A percentile compares a stretch with the other conserved stretches of the same genome.
Evolutionary conservation across 2,329 filamentous ascomycete genomes (phyloP).

Genomic region (Lachnellula willkommii): DNA sequence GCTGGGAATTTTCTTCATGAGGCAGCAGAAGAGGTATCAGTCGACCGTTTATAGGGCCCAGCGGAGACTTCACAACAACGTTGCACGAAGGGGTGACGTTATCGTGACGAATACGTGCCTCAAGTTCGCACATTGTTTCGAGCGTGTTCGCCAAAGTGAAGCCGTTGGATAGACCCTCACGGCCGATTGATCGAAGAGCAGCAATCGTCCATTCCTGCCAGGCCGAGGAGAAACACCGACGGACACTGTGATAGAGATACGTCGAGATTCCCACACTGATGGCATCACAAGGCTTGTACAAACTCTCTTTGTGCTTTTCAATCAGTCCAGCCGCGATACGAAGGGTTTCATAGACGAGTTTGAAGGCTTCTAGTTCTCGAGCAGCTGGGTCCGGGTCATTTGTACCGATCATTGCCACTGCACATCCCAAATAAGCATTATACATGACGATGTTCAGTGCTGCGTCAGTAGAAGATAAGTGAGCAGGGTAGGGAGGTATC

Average conservation of each 20-base stretch:
- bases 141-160: conserved; percentile 13
- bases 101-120: conserved; percentile 1
- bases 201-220: conserved; percentile 18
- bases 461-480: conserved; percentile 10
- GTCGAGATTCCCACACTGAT: conserved; percentile 17
- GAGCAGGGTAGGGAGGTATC: conserved; percentile 6
- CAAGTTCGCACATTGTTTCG: conserved; percentile 14
- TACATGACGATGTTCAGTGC: conserved; percentile 15
- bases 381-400: conserved; percentile 2
- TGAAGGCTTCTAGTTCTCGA: conserved; percentile 12
- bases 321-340: conserved; percentile 11
- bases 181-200: conserved; percentile 13
- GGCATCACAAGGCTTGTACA: conserved; percentile 20
- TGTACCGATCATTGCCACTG: conserved; percentile 12
- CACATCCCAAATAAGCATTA: conserved; percentile 15
- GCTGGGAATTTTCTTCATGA: conserved; percentile 6
- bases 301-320: conserved; percentile 3
- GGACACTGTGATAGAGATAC: conserved; percentile 14
- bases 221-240: conserved; percentile 17
- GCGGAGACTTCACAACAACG: background rate
- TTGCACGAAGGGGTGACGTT: background rate
- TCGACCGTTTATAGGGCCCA: conserved; percentile 11
- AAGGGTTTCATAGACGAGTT: conserved; percentile 16
- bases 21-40: conserved; percentile 17
- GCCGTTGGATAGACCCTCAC: conserved; percentile 16